Percentiles rank a stretch among this genome's conserved stretches.
Evolutionary conservation across 768 basidiomycete species (phyloP).

Genomic region (Cubamyces lactineus): DNA sequence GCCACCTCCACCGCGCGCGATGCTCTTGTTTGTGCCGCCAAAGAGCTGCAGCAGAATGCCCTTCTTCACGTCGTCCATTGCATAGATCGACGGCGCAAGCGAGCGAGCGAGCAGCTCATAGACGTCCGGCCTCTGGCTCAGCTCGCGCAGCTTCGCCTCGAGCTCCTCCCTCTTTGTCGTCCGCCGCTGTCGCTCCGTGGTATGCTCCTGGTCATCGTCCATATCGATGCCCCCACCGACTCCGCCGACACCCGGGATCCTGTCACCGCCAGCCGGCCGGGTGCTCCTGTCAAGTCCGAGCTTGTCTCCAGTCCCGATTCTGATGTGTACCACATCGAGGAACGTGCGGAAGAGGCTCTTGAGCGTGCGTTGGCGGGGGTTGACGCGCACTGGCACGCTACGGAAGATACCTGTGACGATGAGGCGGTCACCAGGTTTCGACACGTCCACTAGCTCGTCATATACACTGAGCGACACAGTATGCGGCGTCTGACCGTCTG

Average conservation of each 20-base stretch:
- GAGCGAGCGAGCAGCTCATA: slow-evolving; percentile 86
- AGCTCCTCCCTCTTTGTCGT: slow-evolving; percentile 63
- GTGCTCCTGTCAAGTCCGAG: slow-evolving; percentile 84
- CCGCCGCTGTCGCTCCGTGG: slow-evolving; percentile 43
- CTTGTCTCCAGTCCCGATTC: slow-evolving; percentile 62
- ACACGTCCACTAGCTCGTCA: slow-evolving; percentile 95
- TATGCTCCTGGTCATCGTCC: slow-evolving; percentile 61
- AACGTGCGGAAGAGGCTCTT: slow-evolving; percentile 98
- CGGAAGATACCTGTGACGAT: slow-evolving; percentile 93
- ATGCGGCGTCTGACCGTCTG: slow-evolving; percentile 97
- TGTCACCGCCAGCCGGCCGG: slow-evolving; percentile 67
- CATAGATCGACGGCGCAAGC: slow-evolving; percentile 94
- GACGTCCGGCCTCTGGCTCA: slow-evolving; percentile 76
- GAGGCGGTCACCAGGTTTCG: slow-evolving; percentile 94
- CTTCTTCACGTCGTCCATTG: slow-evolving; percentile 99
- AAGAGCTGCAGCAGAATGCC: slow-evolving; percentile 95
- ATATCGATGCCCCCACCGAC: slow-evolving; percentile 55
- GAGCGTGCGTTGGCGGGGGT: slow-evolving; percentile 87
- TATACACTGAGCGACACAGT: slow-evolving; percentile 98
- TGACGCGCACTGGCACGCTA: slow-evolving; percentile 93
- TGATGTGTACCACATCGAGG: slow-evolving; percentile 92
- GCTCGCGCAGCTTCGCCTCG: slow-evolving; percentile 74
- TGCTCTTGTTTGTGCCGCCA: slow-evolving; percentile 97
- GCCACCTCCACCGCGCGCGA: slow-evolving; percentile 89
- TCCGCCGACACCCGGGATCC: slow-evolving; percentile 68